Evolutionary conservation across 495 filamentous ascomycete genomes (phyloP).

Genomic region (Oleoguttula mirabilis): DNA sequence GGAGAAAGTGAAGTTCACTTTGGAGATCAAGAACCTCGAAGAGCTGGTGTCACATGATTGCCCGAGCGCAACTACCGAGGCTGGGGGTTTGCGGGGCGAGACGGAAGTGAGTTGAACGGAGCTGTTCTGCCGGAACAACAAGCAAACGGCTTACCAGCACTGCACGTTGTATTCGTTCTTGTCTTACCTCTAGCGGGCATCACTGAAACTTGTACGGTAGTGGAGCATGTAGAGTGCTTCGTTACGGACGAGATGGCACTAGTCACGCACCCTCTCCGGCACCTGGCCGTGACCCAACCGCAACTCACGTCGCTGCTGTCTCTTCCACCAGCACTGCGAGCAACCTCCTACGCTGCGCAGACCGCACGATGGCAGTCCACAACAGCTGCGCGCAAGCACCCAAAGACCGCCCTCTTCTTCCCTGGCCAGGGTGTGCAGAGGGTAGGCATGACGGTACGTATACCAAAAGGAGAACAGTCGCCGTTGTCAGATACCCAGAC

Average conservation of each 20-base stretch:
- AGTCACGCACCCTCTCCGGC: background rate
- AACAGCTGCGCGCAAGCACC: conserved; percentile 17
- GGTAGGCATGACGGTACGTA: conserved; percentile 86
- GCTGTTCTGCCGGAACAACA: background rate
- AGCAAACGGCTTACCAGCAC: background rate
- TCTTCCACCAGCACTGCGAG: conserved; percentile 10
- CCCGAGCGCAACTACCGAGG: no score
- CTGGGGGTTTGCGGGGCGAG: no score
- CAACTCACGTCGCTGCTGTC: background rate
- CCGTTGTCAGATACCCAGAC: conserved; percentile 15
- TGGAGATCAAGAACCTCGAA: no score
- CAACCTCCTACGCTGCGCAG: conserved; percentile 1
- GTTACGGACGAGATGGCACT: background rate
- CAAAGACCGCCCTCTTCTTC: conserved; percentile 34
- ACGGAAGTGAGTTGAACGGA: no score
- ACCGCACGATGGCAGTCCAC: conserved; percentile 11
- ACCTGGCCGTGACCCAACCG: background rate
- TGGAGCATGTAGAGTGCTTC: background rate
- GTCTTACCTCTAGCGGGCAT: background rate
- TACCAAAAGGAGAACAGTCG: background rate
- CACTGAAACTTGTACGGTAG: background rate
- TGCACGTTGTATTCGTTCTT: background rate
- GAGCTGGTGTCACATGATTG: no score
- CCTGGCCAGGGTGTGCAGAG: conserved; percentile 58
- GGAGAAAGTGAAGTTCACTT: no score